A percentile compares a stretch with the other conserved stretches of the same genome.
phyloP scores from a whole-genome alignment of 2,329 filamentous ascomycete species.

The Cladosporium sp. region DNA sequence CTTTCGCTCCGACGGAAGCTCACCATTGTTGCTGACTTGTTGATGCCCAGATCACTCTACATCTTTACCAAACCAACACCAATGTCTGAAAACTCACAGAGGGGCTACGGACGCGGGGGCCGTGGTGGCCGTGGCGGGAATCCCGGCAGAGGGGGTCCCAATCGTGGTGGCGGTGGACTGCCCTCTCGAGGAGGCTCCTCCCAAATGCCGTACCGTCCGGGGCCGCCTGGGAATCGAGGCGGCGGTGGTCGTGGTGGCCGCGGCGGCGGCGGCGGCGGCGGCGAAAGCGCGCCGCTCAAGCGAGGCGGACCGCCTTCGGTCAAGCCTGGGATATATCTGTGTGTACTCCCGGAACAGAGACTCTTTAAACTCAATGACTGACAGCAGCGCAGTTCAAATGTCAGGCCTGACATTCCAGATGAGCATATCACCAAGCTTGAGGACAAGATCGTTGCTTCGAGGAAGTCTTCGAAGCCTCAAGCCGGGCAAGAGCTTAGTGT shows the following conservation, averaged over 20 bases:
- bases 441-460: constrained; percentile 20
- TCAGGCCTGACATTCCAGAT: constrained; percentile 17
- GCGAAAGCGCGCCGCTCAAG: constrained; percentile 12
- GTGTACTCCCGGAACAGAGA: constrained; percentile 7
- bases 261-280: constrained; percentile 13
- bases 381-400: constrained; percentile 18
- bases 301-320: constrained; percentile 12
- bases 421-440: constrained; percentile 20
- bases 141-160: constrained; percentile 21
- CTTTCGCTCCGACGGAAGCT: neutral
- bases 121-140: constrained; percentile 20
- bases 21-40: neutral
- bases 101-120: constrained; percentile 18
- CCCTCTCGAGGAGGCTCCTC: constrained; percentile 13
- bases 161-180: constrained; percentile 21
- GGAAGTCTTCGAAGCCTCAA: constrained; percentile 19
- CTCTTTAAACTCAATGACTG: constrained; percentile 14
- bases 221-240: constrained; percentile 20
- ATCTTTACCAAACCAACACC: neutral
- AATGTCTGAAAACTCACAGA: constrained; percentile 1
- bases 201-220: too few species aligned
- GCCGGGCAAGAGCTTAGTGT: constrained; percentile 20
- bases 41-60: neutral
- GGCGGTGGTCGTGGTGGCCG: constrained; percentile 22
- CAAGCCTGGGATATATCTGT: constrained; percentile 20